Conservation (phyloP, 495 filamentous ascomycete genomes). For the Xanthoparmelia taractica region DNA sequence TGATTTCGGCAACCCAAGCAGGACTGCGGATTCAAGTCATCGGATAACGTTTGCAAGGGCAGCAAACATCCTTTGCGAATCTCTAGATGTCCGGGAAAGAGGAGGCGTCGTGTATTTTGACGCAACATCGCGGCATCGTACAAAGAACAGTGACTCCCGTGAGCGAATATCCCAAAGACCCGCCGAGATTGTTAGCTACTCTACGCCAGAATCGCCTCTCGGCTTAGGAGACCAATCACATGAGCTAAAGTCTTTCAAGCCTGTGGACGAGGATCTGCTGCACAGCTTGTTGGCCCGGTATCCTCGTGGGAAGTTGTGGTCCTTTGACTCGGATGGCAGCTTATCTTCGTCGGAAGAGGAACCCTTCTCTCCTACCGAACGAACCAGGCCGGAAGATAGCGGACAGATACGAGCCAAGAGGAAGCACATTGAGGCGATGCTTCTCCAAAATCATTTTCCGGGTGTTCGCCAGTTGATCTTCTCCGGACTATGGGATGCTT, state of each 20-base stretch:
- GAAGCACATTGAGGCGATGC: constrained; percentile 36
- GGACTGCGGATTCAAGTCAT: constrained; percentile 25
- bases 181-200: constrained; percentile 24
- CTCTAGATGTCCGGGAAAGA: constrained; percentile 43
- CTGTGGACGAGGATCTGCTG: constrained; percentile 39
- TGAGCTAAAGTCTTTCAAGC: constrained; percentile 26
- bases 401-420: constrained; percentile 29
- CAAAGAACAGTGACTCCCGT: constrained; percentile 3
- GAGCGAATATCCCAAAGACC: constrained; percentile 11
- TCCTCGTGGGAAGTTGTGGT: constrained; percentile 52
- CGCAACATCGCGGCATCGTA: constrained; percentile 18
- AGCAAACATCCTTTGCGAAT: constrained; percentile 50
- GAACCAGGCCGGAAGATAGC: constrained; percentile 14
- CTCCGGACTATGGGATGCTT: constrained; percentile 59
- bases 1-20: constrained; percentile 7
- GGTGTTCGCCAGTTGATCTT: constrained; percentile 23
- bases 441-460: constrained; percentile 42
- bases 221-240: constrained; percentile 9
- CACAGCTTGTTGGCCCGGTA: constrained; percentile 49
- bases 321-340: constrained; percentile 44
- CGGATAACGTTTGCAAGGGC: constrained; percentile 47
- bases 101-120: constrained; percentile 52
- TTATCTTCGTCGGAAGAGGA: constrained; percentile 27
- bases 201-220: constrained; percentile 11
- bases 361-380: constrained; percentile 26